Conservation (phyloP, 331 rosid species). For the Rhamnella rubrinervis region DNA sequence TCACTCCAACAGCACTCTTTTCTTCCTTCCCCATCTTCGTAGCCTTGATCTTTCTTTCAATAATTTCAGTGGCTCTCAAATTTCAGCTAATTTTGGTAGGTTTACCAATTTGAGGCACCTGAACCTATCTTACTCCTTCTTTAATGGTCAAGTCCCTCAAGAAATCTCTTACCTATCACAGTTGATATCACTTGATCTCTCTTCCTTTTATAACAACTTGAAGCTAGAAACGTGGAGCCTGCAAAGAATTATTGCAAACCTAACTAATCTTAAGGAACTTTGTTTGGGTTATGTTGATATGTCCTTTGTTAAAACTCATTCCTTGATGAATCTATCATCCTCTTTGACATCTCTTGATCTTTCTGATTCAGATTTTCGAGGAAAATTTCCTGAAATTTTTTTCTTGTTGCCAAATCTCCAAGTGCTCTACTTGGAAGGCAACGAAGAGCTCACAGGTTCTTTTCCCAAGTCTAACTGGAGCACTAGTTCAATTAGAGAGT, state of each 20-base stretch:
- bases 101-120: conserved; percentile 17
- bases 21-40: conserved; percentile 19
- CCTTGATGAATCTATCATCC: conserved; percentile 23
- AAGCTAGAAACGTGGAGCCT: background rate
- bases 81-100: conserved; percentile 10
- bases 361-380: rapidly evolving
- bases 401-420: conserved; percentile 23
- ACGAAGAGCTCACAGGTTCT: background rate
- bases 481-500: background rate
- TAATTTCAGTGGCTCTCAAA: background rate
- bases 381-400: background rate
- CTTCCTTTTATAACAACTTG: background rate
- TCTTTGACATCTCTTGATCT: conserved; percentile 27
- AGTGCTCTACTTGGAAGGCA: background rate
- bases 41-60: background rate
- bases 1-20: conserved; percentile 16
- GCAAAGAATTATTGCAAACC: conserved; percentile 15
- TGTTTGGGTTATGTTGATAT: background rate
- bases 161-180: conserved; percentile 2
- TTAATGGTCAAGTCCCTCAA: background rate
- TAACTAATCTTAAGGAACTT: conserved; percentile 12
- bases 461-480: conserved; percentile 23
- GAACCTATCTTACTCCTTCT: background rate
- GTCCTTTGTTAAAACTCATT: background rate
- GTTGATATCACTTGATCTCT: conserved; percentile 22